These are phyloP conservation scores for Fusarium nygamai DNA, from an alignment of 2,329 filamentous ascomycete genomes.

Conservation along the genomic window DNA sequence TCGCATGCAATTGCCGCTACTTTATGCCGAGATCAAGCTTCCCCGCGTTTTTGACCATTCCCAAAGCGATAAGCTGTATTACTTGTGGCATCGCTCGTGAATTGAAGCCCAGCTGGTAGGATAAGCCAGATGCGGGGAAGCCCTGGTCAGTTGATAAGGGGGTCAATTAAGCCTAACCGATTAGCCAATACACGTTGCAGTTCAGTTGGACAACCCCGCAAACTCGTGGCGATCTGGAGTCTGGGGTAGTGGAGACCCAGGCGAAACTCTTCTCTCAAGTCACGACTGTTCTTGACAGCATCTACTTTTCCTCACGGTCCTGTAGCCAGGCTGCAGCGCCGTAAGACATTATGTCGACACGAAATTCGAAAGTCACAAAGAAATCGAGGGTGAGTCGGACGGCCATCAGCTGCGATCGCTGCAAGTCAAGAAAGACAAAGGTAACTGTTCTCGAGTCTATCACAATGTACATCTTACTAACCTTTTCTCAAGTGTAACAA, in stretches of 20 bases:
- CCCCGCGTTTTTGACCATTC: neutral
- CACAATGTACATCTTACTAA: neutral
- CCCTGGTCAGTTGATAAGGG: neutral
- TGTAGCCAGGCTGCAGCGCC: fast-evolving
- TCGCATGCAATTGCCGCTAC: neutral
- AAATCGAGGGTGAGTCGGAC: neutral
- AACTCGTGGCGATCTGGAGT: neutral
- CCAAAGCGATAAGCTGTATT: neutral
- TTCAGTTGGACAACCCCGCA: neutral
- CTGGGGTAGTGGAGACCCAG: neutral
- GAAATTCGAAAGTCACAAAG: neutral
- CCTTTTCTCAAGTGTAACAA: neutral
- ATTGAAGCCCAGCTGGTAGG: too few species aligned
- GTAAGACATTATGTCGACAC: neutral
- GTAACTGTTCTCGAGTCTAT: neutral
- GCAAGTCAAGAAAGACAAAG: neutral
- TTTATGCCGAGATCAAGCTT: neutral
- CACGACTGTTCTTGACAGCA: fast-evolving
- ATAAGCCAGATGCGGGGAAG: neutral
- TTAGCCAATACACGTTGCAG: neutral
- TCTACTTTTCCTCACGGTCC: neutral
- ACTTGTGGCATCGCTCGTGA: neutral
- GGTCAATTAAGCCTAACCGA: neutral
- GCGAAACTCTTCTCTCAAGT: neutral
- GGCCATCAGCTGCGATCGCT: neutral